Percentiles rank a stretch among this genome's conserved stretches.
phyloP scores from a whole-genome alignment of 768 basidiomycete genomes.

The Fomitopsis serialis region DNA sequence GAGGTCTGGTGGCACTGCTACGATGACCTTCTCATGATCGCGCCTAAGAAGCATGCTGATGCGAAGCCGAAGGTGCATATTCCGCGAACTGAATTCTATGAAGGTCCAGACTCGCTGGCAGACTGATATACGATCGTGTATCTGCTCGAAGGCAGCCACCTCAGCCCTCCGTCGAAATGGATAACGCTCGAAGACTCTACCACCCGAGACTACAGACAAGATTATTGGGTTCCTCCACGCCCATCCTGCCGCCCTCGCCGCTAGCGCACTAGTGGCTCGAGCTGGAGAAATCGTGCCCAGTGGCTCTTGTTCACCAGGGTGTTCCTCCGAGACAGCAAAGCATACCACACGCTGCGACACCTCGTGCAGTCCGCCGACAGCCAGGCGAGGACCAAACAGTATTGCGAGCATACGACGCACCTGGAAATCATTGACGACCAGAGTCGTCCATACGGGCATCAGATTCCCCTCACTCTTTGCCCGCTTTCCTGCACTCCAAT shows the following conservation, averaged over 20 bases:
- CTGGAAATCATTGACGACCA: not conserved
- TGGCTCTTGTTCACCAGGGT: not conserved
- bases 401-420: not conserved
- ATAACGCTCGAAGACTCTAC: not conserved
- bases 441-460: not conserved
- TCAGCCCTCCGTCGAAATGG: not conserved
- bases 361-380: not conserved
- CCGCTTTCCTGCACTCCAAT: not conserved
- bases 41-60: too few species aligned
- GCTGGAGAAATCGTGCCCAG: not conserved
- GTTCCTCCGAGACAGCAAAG: not conserved
- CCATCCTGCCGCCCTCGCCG: not conserved
- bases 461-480: not conserved
- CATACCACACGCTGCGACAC: not conserved
- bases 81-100: too few species aligned
- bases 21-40: too few species aligned
- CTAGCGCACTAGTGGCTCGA: not conserved
- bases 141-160: not conserved
- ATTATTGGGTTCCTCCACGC: constrained; percentile 1
- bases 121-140: not conserved
- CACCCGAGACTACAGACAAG: not conserved
- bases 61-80: too few species aligned
- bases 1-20: too few species aligned
- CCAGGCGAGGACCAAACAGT: not conserved
- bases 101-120: too few species aligned